Evolutionary conservation across 371 early-diverging fungal genomes (phyloP).

Genomic region (Dichotomocladium elegans): DNA sequence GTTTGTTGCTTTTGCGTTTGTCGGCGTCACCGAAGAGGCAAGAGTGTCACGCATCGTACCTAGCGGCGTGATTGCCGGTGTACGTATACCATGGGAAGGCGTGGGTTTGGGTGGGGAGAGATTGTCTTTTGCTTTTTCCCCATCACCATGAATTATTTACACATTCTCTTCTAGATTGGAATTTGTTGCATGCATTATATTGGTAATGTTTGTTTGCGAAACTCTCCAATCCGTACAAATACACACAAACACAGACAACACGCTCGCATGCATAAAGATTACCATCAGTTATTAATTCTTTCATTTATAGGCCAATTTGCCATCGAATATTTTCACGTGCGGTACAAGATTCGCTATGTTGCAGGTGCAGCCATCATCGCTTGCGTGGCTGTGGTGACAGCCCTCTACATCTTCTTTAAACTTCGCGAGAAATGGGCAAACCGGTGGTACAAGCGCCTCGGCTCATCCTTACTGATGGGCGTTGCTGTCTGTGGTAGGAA

Average conservation of each 20-base stretch:
- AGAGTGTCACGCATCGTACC: slow-evolving; percentile 26
- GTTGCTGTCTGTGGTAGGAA: slow-evolving; percentile 41
- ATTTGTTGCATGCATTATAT: slow-evolving; percentile 43
- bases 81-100: too few relatives aligned
- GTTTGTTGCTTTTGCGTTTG: slow-evolving; percentile 39
- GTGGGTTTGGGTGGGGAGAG: background rate
- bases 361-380: slow-evolving; percentile 35
- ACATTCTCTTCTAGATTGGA: slow-evolving; percentile 21
- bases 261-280: background rate
- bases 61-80: slow-evolving; percentile 41
- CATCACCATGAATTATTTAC: background rate
- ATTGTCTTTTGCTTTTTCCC: background rate
- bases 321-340: slow-evolving; percentile 26
- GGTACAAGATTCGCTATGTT: slow-evolving; percentile 18
- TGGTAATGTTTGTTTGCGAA: slow-evolving; percentile 17
- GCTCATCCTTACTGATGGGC: slow-evolving; percentile 38
- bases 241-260: background rate
- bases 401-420: slow-evolving; percentile 42
- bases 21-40: slow-evolving; percentile 39
- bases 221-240: background rate
- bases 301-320: slow-evolving; percentile 37
- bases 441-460: slow-evolving; percentile 44
- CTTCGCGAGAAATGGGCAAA: slow-evolving; percentile 41
- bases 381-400: slow-evolving; percentile 25
- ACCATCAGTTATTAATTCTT: background rate